Base-by-base conservation (phyloP, 2,329 filamentous ascomycete species). In the Corniculantispora saksenae region DNA sequence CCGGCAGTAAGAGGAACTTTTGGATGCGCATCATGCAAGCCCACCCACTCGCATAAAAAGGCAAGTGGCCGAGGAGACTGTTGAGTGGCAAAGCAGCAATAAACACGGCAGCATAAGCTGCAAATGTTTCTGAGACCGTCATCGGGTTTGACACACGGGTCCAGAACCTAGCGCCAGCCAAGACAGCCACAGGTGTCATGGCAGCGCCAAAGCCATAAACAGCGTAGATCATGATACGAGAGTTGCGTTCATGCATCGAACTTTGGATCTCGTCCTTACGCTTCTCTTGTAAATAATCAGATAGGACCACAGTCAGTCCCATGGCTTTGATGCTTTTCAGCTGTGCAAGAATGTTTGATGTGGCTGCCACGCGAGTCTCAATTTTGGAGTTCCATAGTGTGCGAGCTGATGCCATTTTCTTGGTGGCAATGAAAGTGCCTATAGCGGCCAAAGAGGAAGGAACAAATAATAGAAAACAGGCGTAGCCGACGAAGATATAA, bases 111-210 rank as follows among this genome's bases (percentile, higher is more conserved):
- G 59, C 50, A 10, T 45, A 45, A 10, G 38, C 38, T 7, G 59
- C 25, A n/a, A 61, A 61, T 13, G 19, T 45, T 32, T 61, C 59
- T 3, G 59, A 40, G 1, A 54, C 35, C 7, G 17, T 47, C 35
- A 61, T 21, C 12, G 59, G 59, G 17, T 47, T 54, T 3, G 59
- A 54, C 4, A 9, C 19, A 5, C 59, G 59, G 12, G 59, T 61
- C 59, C 59, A 61, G n/a, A 61, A 61, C 10, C 38, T 29, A 17
- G 59, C 59, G 10, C 59, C 59, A 3, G 59, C 35, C 12, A 61
- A 3, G 7, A 61, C 56, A 13, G 43, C 40, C 38, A 59, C 56
- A 3, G 56, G 56, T 8, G 56, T 59, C 56, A 59, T 47, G 0
- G 56, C 56, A 15, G 56, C 56, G 27, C 43, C 43, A 32, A 59